Percentiles rank a stretch among this genome's conserved stretches.
phyloP scores from a whole-genome alignment of 2,329 filamentous ascomycete genomes.

The Cordyceps fumosorosea region DNA sequence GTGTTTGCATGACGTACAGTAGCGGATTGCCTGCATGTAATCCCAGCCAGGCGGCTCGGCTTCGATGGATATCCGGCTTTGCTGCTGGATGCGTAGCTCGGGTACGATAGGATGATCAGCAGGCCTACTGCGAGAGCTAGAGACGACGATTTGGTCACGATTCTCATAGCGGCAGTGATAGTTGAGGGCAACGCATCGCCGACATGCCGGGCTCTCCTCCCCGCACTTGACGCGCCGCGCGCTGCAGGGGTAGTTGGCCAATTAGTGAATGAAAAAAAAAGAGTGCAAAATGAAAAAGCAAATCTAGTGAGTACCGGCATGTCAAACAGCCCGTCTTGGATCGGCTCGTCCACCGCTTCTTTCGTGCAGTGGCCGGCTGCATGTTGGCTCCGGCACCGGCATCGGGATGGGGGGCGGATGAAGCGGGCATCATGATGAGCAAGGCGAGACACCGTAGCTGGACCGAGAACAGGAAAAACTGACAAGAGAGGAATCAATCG shows the following conservation, averaged over 20 bases:
- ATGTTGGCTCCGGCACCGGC: neutral
- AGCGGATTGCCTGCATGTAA: neutral
- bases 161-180: neutral
- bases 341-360: neutral
- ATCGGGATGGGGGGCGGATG: neutral
- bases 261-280: neutral
- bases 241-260: neutral
- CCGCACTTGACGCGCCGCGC: neutral
- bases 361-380: neutral
- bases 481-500: neutral
- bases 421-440: neutral
- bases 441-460: neutral
- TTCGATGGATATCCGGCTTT: neutral
- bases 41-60: neutral
- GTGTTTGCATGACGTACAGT: neutral
- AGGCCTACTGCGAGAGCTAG: neutral
- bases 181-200: neutral
- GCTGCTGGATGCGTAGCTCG: neutral
- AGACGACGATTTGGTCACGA: neutral
- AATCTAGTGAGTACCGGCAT: neutral
- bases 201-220: neutral
- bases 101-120: neutral
- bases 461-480: too few relatives aligned
- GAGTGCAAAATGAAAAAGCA: too few relatives aligned
- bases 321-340: neutral